Evolutionary conservation across 139 green algal species (phyloP).

Genomic region (Coccomyxa sp.): DNA sequence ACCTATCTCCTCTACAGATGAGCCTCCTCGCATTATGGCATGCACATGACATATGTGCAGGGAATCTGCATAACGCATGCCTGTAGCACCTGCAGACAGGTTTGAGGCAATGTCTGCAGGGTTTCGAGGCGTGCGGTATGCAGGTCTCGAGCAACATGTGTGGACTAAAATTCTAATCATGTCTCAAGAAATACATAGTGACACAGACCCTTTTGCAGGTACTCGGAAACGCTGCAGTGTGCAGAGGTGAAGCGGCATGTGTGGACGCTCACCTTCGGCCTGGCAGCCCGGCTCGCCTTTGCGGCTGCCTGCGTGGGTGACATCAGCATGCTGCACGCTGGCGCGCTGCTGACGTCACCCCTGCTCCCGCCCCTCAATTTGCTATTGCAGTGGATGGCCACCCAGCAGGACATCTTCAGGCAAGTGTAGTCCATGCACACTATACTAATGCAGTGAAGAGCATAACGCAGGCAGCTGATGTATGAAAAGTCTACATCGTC

Average conservation of each 20-base stretch:
- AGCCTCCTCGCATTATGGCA: background rate
- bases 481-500: background rate
- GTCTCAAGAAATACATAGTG: background rate
- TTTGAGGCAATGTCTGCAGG: too few relatives aligned
- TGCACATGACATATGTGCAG: too few relatives aligned
- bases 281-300: background rate
- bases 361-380: constrained; percentile 14
- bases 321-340: background rate
- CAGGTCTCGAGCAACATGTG: background rate
- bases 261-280: background rate
- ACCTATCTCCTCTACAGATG: background rate
- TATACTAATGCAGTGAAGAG: too few relatives aligned
- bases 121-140: too few relatives aligned
- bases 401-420: constrained; percentile 7
- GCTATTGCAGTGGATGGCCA: constrained; percentile 22
- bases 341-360: background rate
- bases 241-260: constrained; percentile 16
- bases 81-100: too few relatives aligned
- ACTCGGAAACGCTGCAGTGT: constrained; percentile 11
- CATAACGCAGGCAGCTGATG: background rate
- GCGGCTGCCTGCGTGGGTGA: background rate
- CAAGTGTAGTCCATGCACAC: background rate
- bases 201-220: background rate
- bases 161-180: background rate
- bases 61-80: too few relatives aligned